Evolutionary conservation across 306 rosid species (phyloP).

Genomic region (Quillaja saponaria): DNA sequence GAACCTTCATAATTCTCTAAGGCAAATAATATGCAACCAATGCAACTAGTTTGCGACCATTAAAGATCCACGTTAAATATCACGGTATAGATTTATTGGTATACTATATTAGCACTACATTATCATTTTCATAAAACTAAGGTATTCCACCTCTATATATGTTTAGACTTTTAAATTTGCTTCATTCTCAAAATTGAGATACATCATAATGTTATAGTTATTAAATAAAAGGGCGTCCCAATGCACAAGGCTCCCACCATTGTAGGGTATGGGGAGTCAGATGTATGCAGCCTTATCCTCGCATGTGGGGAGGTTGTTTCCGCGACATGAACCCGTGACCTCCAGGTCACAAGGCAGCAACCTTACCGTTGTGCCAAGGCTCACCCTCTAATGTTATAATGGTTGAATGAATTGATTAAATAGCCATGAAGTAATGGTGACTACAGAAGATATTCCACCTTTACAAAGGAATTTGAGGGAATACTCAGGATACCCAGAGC

Average conservation of each 20-base stretch:
- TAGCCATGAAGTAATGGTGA: neutral
- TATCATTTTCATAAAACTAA: neutral
- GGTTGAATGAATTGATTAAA: neutral
- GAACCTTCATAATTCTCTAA: neutral
- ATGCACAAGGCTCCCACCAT: no score
- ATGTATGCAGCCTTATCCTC: no score
- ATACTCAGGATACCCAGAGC: slow-evolving; percentile 96
- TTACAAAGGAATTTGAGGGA: slow-evolving; percentile 97
- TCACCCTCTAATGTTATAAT: neutral
- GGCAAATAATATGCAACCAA: slow-evolving; percentile 17
- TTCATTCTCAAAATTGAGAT: slow-evolving; percentile 16
- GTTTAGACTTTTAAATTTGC: neutral
- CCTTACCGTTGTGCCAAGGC: no score
- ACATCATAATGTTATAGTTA: neutral
- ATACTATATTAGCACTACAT: neutral
- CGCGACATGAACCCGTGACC: no score
- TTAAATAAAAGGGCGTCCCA: no score
- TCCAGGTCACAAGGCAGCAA: no score
- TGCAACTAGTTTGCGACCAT: slow-evolving; percentile 2
- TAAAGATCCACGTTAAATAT: slow-evolving; percentile 1
- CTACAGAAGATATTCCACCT: slow-evolving; percentile 52
- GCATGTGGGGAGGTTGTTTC: no score
- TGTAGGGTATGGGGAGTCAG: no score
- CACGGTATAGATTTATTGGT: neutral
- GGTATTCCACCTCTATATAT: slow-evolving; percentile 7